Base-by-base conservation (phyloP, 768 basidiomycete genomes). In the Terana coerulea region DNA sequence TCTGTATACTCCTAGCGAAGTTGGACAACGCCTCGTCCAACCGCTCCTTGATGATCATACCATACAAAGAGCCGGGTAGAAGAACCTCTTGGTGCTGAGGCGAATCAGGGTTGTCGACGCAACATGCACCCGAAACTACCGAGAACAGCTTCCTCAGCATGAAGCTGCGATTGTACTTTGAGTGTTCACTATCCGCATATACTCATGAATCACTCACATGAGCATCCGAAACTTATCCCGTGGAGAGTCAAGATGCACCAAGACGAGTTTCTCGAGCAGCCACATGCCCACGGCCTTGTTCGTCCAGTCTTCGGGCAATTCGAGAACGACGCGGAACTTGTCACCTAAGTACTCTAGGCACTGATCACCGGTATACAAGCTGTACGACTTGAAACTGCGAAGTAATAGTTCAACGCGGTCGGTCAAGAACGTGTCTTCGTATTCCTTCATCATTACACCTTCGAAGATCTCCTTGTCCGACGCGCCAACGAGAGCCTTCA, bases 21-120 rank as follows among this genome's bases (percentile, higher is more conserved):
- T 78, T 77, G 58, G 79, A 86, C 44, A 98, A 70, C 21, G 83
- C 84, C 66, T 98, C 97, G 59, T 98, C 95, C 53, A 98, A 77
- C 54, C 91, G 84, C 68, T 99, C 97, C 70, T 97, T 98, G 74
- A 99, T 89, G 62, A 98, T 97, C 91, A 95, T 98, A 43, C 85
- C 86, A 65, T 97, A 98, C 21, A 99, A 67, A 58, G 75, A 82
- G 26, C 97, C 97, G 1, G 97, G 97, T 5, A 98, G 81, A 11
- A 99, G 78, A 41, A 95, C 93, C 64, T 99, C 97, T 67, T 99
- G 97, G 64, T 98, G 91, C 65, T 98, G 95, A 53, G 97, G 94
- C 1, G 95, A 98, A 77, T 99, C 97, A 4, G 97, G 95, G 65
- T 98, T 98, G 72, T 99, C 97, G 45, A 88, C 78, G 60, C 88